phyloP scores from a whole-genome alignment of 1,284 basidiomycete genomes.

The Cutaneotrichosporon curvatum region DNA sequence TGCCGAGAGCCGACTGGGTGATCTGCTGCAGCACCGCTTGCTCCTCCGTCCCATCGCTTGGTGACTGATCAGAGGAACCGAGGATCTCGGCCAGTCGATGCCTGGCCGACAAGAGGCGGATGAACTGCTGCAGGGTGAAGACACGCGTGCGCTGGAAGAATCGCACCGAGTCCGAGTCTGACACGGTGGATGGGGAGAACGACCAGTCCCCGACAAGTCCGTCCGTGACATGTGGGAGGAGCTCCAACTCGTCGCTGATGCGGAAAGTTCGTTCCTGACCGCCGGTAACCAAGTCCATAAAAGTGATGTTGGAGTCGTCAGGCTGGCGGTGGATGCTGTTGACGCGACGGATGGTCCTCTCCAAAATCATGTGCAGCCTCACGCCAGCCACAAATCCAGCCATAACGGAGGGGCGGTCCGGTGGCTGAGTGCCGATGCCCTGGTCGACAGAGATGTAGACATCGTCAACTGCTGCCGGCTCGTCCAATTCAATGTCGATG shows the following conservation, averaged over 20 bases:
- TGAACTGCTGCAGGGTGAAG: constrained; percentile 29
- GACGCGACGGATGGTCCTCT: constrained; percentile 24
- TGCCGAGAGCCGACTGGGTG: constrained; percentile 27
- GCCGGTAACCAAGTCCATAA: constrained; percentile 19
- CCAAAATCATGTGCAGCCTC: constrained; percentile 30
- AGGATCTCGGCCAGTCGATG: constrained; percentile 26
- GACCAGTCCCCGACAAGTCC: constrained; percentile 30
- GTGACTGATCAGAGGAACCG: background rate
- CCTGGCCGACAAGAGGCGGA: constrained; percentile 25
- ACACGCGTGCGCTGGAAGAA: constrained; percentile 34
- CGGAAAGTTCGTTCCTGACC: constrained; percentile 9
- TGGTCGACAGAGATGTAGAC: constrained; percentile 24
- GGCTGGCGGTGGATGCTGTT: constrained; percentile 16
- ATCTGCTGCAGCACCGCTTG: constrained; percentile 25
- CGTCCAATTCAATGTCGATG: constrained; percentile 25
- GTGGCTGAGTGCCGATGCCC: constrained; percentile 27
- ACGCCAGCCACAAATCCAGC: constrained; percentile 29
- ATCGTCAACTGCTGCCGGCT: constrained; percentile 30
- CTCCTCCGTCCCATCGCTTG: constrained; percentile 9
- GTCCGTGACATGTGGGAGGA: constrained; percentile 24
- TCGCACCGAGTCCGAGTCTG: constrained; percentile 27
- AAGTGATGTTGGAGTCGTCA: constrained; percentile 10
- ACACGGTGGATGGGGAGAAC: constrained; percentile 24
- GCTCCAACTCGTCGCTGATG: constrained; percentile 22
- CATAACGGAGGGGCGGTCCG: constrained; percentile 28